Evolutionary conservation across 179 eudicot genomes (phyloP).

Genomic region (Beta corolliflora): DNA sequence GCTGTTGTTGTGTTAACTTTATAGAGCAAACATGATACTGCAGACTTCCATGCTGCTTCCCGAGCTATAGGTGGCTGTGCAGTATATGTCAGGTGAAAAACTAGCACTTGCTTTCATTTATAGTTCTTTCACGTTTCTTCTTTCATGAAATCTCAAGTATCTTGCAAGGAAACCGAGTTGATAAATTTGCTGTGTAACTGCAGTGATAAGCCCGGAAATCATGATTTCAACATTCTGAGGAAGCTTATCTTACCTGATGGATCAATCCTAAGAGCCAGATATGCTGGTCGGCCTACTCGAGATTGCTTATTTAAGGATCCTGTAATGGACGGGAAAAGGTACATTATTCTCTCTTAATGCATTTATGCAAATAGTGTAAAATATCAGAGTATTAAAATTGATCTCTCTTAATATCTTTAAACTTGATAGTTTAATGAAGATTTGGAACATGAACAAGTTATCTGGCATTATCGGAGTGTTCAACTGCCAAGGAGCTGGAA

Average conservation of each 20-base stretch:
- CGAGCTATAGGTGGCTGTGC: slow-evolving; percentile 79
- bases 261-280: slow-evolving; percentile 61
- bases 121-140: neutral
- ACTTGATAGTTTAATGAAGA: slow-evolving; percentile 60
- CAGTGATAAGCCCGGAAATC: slow-evolving; percentile 77
- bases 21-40: slow-evolving; percentile 70
- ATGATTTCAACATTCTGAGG: slow-evolving; percentile 62
- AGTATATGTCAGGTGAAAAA: slow-evolving; percentile 70
- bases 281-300: slow-evolving; percentile 70
- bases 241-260: slow-evolving; percentile 77
- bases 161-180: neutral
- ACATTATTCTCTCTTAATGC: neutral
- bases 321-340: slow-evolving; percentile 78
- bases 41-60: slow-evolving; percentile 76
- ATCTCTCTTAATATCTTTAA: neutral
- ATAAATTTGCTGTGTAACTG: slow-evolving; percentile 9
- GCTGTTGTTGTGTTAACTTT: slow-evolving; percentile 11
- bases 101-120: neutral
- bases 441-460: slow-evolving; percentile 79
- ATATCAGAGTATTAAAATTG: neutral
- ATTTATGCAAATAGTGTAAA: neutral
- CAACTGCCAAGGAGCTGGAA: slow-evolving; percentile 85
- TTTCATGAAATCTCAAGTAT: neutral
- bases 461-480: slow-evolving; percentile 69
- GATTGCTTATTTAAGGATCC: slow-evolving; percentile 77